phyloP scores from a whole-genome alignment of 2,329 filamentous ascomycete species.

The Zymoseptoria pseudotritici region DNA sequence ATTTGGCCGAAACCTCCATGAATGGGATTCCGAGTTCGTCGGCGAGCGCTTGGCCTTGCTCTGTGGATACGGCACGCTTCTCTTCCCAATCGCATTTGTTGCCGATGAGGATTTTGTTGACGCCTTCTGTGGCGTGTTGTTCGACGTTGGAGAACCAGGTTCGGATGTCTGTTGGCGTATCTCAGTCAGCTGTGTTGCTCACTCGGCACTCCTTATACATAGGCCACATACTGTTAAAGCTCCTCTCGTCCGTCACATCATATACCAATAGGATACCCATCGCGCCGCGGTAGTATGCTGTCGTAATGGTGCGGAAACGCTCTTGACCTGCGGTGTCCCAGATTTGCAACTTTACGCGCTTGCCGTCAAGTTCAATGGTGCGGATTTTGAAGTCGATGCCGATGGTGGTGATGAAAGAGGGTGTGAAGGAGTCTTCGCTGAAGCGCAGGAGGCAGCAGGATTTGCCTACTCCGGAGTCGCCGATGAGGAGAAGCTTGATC shows the following conservation, averaged over 20 bases:
- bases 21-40: constrained; percentile 96
- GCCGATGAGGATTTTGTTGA: constrained; percentile 99
- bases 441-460: constrained; percentile 95
- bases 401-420: constrained; percentile 97
- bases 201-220: background rate
- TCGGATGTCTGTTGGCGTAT: constrained; percentile 66
- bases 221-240: constrained; percentile 73
- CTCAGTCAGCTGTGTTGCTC: background rate
- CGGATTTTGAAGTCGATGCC: constrained; percentile 99
- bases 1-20: constrained; percentile 96
- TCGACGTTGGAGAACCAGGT: constrained; percentile 99
- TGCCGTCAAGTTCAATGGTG: constrained; percentile 97
- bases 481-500: constrained; percentile 96
- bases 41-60: constrained; percentile 86
- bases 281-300: constrained; percentile 94
- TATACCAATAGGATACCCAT: constrained; percentile 98
- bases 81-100: constrained; percentile 99
- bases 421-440: constrained; percentile 95
- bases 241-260: constrained; percentile 94
- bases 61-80: constrained; percentile 88
- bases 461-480: constrained; percentile 93
- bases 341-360: constrained; percentile 98
- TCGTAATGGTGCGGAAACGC: constrained; percentile 97
- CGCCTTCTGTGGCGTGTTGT: constrained; percentile 94
- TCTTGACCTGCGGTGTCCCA: constrained; percentile 99